Base-by-base conservation (phyloP, 495 filamentous ascomycete genomes). In the Astrothelium macrocarpum region DNA sequence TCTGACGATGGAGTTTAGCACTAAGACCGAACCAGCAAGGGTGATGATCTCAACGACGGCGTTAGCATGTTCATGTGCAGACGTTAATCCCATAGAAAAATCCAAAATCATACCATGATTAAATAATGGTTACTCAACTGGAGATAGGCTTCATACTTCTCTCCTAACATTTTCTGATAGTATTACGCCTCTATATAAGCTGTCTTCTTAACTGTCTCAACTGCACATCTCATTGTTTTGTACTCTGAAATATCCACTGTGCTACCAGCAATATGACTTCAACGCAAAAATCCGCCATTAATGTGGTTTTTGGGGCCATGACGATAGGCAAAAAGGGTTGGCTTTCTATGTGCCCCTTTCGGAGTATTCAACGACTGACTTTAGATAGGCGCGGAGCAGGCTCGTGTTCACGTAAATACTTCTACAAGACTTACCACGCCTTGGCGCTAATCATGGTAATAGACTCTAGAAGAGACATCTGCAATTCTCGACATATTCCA, bases 221-320 rank as follows among this genome's bases (percentile, higher is more conserved):
- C n/a, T n/a, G n/a, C n/a, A n/a, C n/a, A n/a, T n/a, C n/a, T n/a
- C n/a, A n/a, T n/a, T n/a, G n/a, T n/a, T n/a, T n/a, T n/a, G n/a
- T n/a, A n/a, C n/a, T n/a, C n/a, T n/a, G n/a, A n/a, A n/a, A n/a
- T n/a, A n/a, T n/a, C n/a, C n/a, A n/a, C n/a, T n/a, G n/a, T n/a
- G n/a, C n/a, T n/a, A n/a, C n/a, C n/a, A n/a, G n/a, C 49, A 56
- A n/a, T 29, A 56, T 56, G 49, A 56, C 49, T 56, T 9, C 29
- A 61, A 31, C 59, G 4, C 60, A 60, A 20, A 73, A 71, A 45
- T 64, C 68, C 23, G 65, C 68, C 23, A 64, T 73, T 64, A 71
- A 72, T 20, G 65, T 73, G 60, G 66, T 72, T 61, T 72, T 73
- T 61, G 68, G 70, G n/a, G 71, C 71, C 58, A 73, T 72, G 71